A percentile compares a stretch with the other conserved stretches of the same genome.
These are phyloP conservation scores for Brachypodium distachyon DNA, from an alignment of 202 grass and related monocot species.

Conservation along the genomic window DNA sequence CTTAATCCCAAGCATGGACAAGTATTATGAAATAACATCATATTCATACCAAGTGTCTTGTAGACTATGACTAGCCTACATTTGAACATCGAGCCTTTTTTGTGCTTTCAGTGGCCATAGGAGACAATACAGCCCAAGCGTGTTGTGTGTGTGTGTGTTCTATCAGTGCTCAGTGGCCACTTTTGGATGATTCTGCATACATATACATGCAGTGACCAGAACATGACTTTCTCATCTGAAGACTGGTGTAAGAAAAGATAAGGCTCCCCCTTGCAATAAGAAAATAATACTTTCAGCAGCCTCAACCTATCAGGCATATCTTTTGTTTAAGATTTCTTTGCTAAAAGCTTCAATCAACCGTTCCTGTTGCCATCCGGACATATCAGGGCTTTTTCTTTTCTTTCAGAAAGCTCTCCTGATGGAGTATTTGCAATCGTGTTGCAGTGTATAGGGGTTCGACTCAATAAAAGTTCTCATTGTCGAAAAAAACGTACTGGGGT, in stretches of 20 bases:
- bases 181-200: conserved; percentile 1
- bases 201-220: conserved; percentile 19
- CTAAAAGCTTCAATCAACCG: conserved; percentile 14
- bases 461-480: too few relatives aligned
- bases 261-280: background rate
- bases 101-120: background rate
- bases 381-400: background rate
- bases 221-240: background rate
- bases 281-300: background rate
- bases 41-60: background rate
- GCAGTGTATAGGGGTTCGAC: background rate
- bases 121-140: conserved; percentile 3
- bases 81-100: conserved; percentile 4
- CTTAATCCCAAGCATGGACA: background rate
- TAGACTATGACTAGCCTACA: background rate
- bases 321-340: background rate
- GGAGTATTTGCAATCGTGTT: background rate
- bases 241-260: conserved; percentile 14
- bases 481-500: too few relatives aligned
- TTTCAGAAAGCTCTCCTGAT: background rate
- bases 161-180: background rate
- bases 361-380: background rate
- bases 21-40: background rate
- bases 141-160: background rate
- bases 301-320: background rate